Percentiles rank a stretch among this genome's conserved stretches.
Conservation (phyloP, 2,329 filamentous ascomycete genomes). For the Talaromyces sp. region DNA sequence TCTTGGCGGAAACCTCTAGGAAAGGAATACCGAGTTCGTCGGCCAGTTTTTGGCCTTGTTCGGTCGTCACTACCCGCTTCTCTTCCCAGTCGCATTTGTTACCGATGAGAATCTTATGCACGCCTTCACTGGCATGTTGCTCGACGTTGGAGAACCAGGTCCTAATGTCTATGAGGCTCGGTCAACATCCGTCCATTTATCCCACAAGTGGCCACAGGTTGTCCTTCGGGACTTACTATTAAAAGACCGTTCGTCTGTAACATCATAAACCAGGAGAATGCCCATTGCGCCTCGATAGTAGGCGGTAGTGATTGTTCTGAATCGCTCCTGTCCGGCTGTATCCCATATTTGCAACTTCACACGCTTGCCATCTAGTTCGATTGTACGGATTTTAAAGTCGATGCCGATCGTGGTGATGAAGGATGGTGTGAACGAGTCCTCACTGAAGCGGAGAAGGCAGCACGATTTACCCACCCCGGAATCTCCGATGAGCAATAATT, state of each 20-base stretch:
- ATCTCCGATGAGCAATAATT: conserved; percentile 92
- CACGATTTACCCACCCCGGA: conserved; percentile 96
- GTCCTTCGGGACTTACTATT: conserved; percentile 62
- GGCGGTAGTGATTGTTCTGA: conserved; percentile 96
- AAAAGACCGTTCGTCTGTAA: conserved; percentile 92
- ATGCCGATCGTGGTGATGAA: conserved; percentile 99
- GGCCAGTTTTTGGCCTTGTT: conserved; percentile 86
- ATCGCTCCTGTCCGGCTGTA: conserved; percentile 95
- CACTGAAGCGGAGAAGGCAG: conserved; percentile 92
- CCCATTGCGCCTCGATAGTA: conserved; percentile 99
- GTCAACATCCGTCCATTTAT: not conserved
- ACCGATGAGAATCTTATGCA: conserved; percentile 99
- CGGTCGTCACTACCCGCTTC: conserved; percentile 89
- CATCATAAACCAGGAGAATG: conserved; percentile 95
- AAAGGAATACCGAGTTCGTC: conserved; percentile 97
- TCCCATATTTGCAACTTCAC: conserved; percentile 99
- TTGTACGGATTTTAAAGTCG: conserved; percentile 99
- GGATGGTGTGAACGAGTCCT: conserved; percentile 94
- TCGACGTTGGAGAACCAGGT: conserved; percentile 99
- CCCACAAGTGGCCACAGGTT: not conserved
- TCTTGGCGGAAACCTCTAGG: conserved; percentile 97
- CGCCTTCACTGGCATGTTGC: conserved; percentile 95
- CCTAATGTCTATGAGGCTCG: conserved; percentile 68
- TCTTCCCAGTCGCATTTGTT: conserved; percentile 99
- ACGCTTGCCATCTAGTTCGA: conserved; percentile 96